Evolutionary conservation across 2,329 filamentous ascomycete species (phyloP), one percentile per base, ranked within the genome.

Genomic region (Penicillium sp.): DNA sequence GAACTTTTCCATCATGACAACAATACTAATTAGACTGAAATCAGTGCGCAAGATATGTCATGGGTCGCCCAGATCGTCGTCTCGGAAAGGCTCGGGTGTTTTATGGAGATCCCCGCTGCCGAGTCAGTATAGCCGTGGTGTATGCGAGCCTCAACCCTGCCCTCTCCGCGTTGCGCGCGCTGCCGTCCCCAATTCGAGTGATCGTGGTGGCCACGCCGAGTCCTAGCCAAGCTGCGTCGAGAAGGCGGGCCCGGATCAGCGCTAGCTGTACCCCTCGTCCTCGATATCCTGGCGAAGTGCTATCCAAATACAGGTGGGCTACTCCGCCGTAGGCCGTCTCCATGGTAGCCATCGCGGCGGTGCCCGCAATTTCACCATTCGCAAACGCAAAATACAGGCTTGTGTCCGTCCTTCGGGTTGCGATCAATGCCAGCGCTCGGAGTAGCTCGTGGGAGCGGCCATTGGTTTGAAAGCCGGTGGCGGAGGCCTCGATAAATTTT

Each of bases 161-260:
- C 14, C 52, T 42, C 44, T 52, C 56, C 28, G 45, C 46, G 46
- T 59, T 59, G 8, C 52, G 56, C 16, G 47, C 49, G 50, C 54
- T 59, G 1, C 56, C 54, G 22, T 50, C 50, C n/a, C 51, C 51
- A 27, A 53, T 33, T 5, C 46, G 44, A 18, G 54, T 51, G 38
- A 44, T 55, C 6, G 38, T 35, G 24, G 44, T 55, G 22, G 44
- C 52, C 27, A 58, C 16, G 2, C 16, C 30, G 27, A 54, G 8
- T 20, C 53, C 45, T 5, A 35, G 30, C 18, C 36, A 38, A 27
- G 39, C 50, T 2, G 50, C 53, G 20, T 54, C 51, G 11, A 18
- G 25, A n/a, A 57, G 42, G 36, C 50, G 50, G 8, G 48, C 48
- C 27, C 46, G 33, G 24, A 56, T 55, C 14, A 59, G 25, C 24